Conservation (phyloP, 2,329 filamentous ascomycete species). For the Teratosphaeria gauchensis region DNA sequence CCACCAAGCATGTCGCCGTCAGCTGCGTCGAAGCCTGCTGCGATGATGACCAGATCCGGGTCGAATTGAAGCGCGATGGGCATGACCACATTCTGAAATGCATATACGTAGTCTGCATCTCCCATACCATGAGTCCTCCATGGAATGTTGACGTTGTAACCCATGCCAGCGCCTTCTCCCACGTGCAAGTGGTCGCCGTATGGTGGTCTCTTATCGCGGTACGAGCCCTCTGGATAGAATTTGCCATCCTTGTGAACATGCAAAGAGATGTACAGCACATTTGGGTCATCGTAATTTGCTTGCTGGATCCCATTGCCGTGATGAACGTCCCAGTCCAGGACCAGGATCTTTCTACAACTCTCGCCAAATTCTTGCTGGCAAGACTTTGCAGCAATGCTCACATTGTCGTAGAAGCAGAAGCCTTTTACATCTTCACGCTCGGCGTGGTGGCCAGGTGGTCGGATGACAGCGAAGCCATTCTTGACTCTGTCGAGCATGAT, state of each 20-base stretch:
- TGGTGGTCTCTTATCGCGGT: constrained; percentile 45
- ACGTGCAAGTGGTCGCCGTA: constrained; percentile 53
- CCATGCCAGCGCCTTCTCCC: constrained; percentile 47
- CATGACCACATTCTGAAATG: constrained; percentile 94
- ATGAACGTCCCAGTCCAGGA: constrained; percentile 80
- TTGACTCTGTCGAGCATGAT: constrained; percentile 76
- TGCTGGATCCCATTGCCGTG: constrained; percentile 90
- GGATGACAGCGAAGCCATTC: constrained; percentile 90
- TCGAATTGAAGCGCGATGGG: constrained; percentile 89
- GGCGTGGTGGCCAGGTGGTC: constrained; percentile 90
- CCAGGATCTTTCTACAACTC: constrained; percentile 74
- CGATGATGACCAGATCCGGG: constrained; percentile 89
- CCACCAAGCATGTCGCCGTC: constrained; percentile 86
- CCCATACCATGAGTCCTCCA: constrained; percentile 71
- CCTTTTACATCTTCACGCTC: constrained; percentile 80
- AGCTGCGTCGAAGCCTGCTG: constrained; percentile 91
- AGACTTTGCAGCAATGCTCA: constrained; percentile 80
- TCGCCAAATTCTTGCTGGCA: constrained; percentile 76
- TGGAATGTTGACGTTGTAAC: constrained; percentile 60
- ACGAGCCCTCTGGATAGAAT: constrained; percentile 66
- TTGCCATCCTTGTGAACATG: constrained; percentile 76
- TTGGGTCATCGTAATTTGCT: constrained; percentile 89
- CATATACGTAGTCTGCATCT: constrained; percentile 92
- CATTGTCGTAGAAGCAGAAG: constrained; percentile 97
- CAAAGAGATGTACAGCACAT: constrained; percentile 88